Evolutionary conservation across 805 yeast genomes (phyloP), one percentile per base, ranked within the genome.

Genomic region (Candida hispaniensis): DNA sequence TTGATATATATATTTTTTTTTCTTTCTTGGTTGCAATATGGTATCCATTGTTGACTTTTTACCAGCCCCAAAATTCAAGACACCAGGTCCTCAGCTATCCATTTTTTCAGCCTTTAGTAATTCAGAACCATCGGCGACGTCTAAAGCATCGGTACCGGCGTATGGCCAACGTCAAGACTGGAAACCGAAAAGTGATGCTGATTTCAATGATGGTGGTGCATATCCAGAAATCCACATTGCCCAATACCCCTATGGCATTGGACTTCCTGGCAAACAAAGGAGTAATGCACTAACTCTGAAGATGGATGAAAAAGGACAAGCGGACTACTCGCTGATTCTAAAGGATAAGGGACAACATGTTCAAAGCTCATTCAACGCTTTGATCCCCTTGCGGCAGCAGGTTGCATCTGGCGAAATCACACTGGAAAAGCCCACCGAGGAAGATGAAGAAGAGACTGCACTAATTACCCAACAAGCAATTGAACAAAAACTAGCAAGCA

Each of bases 351-450:
- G 38, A 8, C 29, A 63, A 18, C 47, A 47, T 7, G 59, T 60
- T 10, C 75, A 70, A 41, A 49, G 73, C 0, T 56, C 69, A 0
- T 69, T 70, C 35, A 63, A 66, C 20, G 79, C 71, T 36, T 66
- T 79, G 18, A 65, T 75, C 15, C 85, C 86, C 0, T 55, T 76
- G 30, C 64, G 79, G 44, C 73, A 52, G 48, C 60, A 55, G 41
- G 55, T 39, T 46, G 60, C 42, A 54, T 48, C 55, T 18, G 59
- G 60, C 12, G 52, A 58, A 10, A 33, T 70, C 4, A 44, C 55
- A 3, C 47, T 70, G 5, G 63, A 70, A 3, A 45, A 55, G 18
- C 76, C 75, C 0, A 49, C 66, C 1, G 64, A 64, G 22, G 68
- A 63, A 11, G 65, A 65, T 13, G 55, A 73, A 4, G 51, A 49